Evolutionary conservation across 2,329 filamentous ascomycete genomes (phyloP), one percentile per base, ranked within the genome.

Genomic region (Penicillium sp.): DNA sequence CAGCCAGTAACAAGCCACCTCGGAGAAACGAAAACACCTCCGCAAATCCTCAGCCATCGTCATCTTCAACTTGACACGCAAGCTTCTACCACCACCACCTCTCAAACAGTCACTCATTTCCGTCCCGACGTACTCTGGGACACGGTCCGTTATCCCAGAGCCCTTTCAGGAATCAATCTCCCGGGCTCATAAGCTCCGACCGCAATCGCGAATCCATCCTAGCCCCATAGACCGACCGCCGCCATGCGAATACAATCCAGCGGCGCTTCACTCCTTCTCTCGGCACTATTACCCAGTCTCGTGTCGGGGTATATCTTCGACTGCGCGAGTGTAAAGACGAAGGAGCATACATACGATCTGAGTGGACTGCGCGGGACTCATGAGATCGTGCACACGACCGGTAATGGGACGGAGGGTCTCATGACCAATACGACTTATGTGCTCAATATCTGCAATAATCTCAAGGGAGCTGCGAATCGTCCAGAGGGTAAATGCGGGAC

Each of bases 311-410:
- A 63, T 41, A 68, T 62, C 52, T 75, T 78, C 60, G 71, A 77
- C 62, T 78, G 76, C 67, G 56, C 63, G 7, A 51, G 74, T 33
- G 70, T 78, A 52, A 68, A 64, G 27, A 60, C 70, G 24, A 70
- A 75, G 48, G 65, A 64, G 37, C 68, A 73, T 63, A 74, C 73
- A 55, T 78, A 75, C 52, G 71, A 78, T 54, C 63, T 78, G 29
- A 74, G 68, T 37, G 61, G 69, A 35, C 65, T 78, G 43, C 69
- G 68, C 41, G 75, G 75, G 11, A 72, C 73, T 2, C 76, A 78
- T 57, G 63, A 68, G 50, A 50, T 75, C 37, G 71, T 64, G 52
- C 64, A 74, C 55, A 63, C 66, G 27, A 16, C 33, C 14, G 41
- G 22, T 13, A 66, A 71, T 16, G 58, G 66, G 33, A 68, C 66